Percentiles rank a stretch among this genome's conserved stretches.
Conservation (phyloP, 2,329 filamentous ascomycete genomes). For the Pezicula neosporulosa region DNA sequence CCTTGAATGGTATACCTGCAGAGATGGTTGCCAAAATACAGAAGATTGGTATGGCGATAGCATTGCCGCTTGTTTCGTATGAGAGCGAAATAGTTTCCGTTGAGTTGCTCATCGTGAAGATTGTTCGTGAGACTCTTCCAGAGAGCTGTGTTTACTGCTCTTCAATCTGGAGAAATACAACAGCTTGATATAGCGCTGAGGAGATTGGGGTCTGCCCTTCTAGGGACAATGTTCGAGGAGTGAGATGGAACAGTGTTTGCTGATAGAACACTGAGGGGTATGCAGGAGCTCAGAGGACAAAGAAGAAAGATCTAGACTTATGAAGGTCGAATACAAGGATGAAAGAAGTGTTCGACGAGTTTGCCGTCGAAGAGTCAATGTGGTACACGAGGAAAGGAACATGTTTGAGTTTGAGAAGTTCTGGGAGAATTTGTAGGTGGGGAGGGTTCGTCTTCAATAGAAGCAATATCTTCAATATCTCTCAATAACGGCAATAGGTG, state of each 20-base stretch:
- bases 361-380: neutral
- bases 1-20: slow-evolving; percentile 52
- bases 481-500: slow-evolving; percentile 1
- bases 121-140: neutral
- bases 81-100: neutral
- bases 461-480: neutral
- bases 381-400: neutral
- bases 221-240: neutral
- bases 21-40: slow-evolving; percentile 47
- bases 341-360: neutral
- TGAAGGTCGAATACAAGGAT: neutral
- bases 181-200: neutral
- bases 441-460: neutral
- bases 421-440: neutral
- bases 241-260: neutral
- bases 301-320: neutral
- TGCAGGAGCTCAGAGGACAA: neutral
- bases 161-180: neutral
- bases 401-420: neutral
- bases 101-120: slow-evolving; percentile 1
- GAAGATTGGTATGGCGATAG: slow-evolving; percentile 42
- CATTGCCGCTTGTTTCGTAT: slow-evolving; percentile 14
- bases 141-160: neutral
- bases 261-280: neutral
- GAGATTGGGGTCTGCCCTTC: neutral